Conservation (phyloP, 1,284 basidiomycete genomes). For the Tylopilus orsonianus region DNA sequence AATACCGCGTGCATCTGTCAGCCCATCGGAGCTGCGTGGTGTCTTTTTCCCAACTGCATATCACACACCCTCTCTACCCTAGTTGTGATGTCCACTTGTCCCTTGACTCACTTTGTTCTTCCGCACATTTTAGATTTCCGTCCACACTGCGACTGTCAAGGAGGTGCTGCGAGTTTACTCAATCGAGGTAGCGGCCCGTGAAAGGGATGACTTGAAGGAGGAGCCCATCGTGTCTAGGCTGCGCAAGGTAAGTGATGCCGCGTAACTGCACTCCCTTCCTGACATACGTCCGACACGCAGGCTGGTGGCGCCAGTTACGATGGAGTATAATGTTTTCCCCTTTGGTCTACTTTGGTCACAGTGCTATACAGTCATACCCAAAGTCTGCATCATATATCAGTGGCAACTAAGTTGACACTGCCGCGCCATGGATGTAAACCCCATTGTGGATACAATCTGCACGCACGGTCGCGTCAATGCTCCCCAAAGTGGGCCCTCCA, state of each 20-base stretch:
- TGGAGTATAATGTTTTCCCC: conserved; percentile 52
- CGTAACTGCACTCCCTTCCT: conserved; percentile 12
- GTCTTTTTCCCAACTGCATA: conserved; percentile 6
- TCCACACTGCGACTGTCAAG: conserved; percentile 87
- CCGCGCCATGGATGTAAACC: conserved; percentile 5
- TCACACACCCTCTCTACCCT: conserved; percentile 32
- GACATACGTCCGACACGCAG: conserved; percentile 37
- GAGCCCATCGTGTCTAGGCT: conserved; percentile 71
- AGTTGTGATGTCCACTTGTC: conserved; percentile 12
- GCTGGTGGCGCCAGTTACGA: conserved; percentile 83
- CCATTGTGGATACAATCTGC: conserved; percentile 5
- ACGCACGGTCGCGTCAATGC: neutral
- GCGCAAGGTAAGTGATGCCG: conserved; percentile 59
- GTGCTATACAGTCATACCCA: conserved; percentile 17
- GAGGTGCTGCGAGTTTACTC: conserved; percentile 74
- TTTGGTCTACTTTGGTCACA: conserved; percentile 14
- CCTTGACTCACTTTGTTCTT: conserved; percentile 19
- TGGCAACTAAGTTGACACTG: conserved; percentile 25
- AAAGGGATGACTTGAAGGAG: conserved; percentile 80
- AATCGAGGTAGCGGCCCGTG: conserved; percentile 81
- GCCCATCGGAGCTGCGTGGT: conserved; percentile 5
- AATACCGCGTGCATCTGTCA: conserved; percentile 15
- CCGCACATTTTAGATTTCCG: conserved; percentile 66
- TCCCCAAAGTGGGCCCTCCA: conserved; percentile 5
- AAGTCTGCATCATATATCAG: conserved; percentile 21